phyloP scores from a whole-genome alignment of 192 early-diverging fungal genomes.

The Linnemannia zychae region DNA sequence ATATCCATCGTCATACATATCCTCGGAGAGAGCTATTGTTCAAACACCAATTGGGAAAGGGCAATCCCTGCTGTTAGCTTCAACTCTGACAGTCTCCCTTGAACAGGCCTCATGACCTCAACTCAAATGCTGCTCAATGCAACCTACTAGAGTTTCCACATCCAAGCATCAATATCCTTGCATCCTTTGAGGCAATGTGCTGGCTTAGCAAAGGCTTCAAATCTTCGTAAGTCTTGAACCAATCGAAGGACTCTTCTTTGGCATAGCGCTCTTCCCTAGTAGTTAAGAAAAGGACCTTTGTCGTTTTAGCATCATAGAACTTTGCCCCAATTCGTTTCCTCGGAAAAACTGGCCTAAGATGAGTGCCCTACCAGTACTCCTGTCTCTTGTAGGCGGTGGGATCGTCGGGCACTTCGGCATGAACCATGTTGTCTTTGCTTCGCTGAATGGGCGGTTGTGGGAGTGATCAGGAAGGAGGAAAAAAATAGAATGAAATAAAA shows the following conservation, averaged over 20 bases:
- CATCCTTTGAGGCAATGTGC: constrained; percentile 65
- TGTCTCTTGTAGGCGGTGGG: constrained; percentile 79
- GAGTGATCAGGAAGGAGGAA: constrained; percentile 4
- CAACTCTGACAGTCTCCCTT: background rate
- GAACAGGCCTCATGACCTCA: background rate
- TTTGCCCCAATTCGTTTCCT: too few relatives aligned
- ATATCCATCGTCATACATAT: constrained; percentile 85
- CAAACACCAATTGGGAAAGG: background rate
- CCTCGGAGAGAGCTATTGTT: constrained; percentile 71
- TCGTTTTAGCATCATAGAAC: background rate
- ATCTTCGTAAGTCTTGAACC: constrained; percentile 89
- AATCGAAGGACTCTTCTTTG: constrained; percentile 79
- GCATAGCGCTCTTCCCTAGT: constrained; percentile 55
- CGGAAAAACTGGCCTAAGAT: constrained; percentile 29
- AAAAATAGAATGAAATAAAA: constrained; percentile 1
- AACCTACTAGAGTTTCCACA: constrained; percentile 84
- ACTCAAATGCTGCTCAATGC: background rate
- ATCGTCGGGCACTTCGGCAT: constrained; percentile 68
- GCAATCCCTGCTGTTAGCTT: background rate
- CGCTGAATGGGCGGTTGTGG: background rate
- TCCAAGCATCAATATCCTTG: constrained; percentile 85
- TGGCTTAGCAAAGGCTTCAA: constrained; percentile 71
- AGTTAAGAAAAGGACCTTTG: background rate
- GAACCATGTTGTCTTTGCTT: constrained; percentile 29
- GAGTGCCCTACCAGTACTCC: constrained; percentile 83